Conservation (phyloP, 257 asterid genomes). For the Nicotiana tomentosiformis region DNA sequence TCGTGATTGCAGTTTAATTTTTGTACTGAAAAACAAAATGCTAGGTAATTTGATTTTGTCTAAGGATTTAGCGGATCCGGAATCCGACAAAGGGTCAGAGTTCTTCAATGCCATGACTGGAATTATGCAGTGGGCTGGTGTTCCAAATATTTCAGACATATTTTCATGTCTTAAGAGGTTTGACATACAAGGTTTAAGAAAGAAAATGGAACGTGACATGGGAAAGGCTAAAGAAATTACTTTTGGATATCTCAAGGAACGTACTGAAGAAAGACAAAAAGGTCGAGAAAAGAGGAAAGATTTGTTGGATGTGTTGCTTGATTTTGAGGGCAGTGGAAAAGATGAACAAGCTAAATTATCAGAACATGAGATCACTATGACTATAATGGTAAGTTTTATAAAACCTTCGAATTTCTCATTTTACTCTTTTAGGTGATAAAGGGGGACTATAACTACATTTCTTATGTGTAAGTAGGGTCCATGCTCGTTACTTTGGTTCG, state of each 20-base stretch:
- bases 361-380: conserved; percentile 1
- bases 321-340: conserved; percentile 12
- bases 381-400: conserved; percentile 5
- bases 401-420: too few relatives aligned
- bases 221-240: conserved; percentile 33
- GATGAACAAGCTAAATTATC: conserved; percentile 17
- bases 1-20: too few relatives aligned
- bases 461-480: too few relatives aligned
- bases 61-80: conserved; percentile 37
- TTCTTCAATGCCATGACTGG: conserved; percentile 45
- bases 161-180: conserved; percentile 45
- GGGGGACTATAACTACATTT: too few relatives aligned
- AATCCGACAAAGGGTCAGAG: conserved; percentile 35
- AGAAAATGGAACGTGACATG: conserved; percentile 36
- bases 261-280: conserved; percentile 22
- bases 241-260: conserved; percentile 26
- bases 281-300: conserved; percentile 7
- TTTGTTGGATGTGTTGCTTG: conserved; percentile 11
- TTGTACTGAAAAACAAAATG: conserved; percentile 5
- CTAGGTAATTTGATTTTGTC: conserved; percentile 52
- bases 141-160: conserved; percentile 43
- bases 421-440: background rate
- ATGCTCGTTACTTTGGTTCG: too few relatives aligned
- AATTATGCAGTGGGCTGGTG: conserved; percentile 51
- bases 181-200: conserved; percentile 48